Evolutionary conservation across 768 basidiomycete species (phyloP).

Genomic region (Saitozyma sp.): DNA sequence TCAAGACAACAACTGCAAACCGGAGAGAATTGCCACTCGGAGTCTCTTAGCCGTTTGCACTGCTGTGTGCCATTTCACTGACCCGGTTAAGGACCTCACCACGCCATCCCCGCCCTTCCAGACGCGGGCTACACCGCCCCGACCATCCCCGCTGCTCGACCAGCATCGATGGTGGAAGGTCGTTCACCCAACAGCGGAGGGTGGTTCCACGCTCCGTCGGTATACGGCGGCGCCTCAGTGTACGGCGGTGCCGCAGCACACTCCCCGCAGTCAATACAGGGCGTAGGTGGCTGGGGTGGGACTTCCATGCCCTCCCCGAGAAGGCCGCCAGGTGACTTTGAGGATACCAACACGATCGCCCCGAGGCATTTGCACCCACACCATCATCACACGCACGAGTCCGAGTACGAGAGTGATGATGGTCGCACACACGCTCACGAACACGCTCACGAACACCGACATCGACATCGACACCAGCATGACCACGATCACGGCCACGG

Average conservation of each 20-base stretch:
- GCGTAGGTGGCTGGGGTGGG: too few relatives aligned
- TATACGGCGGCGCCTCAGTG: conserved; percentile 15
- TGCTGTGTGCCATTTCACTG: too few relatives aligned
- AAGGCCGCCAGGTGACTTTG: too few relatives aligned
- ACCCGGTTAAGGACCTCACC: conserved; percentile 27
- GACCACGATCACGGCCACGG: conserved; percentile 12
- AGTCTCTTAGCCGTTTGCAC: too few relatives aligned
- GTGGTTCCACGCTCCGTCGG: not conserved
- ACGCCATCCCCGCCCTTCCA: conserved; percentile 38
- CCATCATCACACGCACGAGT: too few relatives aligned
- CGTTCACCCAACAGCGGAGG: not conserved
- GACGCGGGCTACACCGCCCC: conserved; percentile 44
- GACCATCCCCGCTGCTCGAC: conserved; percentile 14
- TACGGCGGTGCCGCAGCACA: conserved; percentile 3
- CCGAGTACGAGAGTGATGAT: not conserved
- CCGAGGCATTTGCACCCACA: too few relatives aligned
- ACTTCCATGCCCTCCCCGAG: too few relatives aligned
- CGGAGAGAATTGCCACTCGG: conserved; percentile 1
- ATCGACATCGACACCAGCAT: not conserved
- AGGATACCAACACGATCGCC: too few relatives aligned
- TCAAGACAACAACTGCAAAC: not conserved
- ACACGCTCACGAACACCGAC: not conserved
- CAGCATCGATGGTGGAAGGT: too few relatives aligned
- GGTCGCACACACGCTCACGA: not conserved
- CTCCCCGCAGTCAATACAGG: too few relatives aligned